Evolutionary conservation across 1,139 yeast genomes (phyloP).

Genomic region (Meyerozyma carpophila): DNA sequence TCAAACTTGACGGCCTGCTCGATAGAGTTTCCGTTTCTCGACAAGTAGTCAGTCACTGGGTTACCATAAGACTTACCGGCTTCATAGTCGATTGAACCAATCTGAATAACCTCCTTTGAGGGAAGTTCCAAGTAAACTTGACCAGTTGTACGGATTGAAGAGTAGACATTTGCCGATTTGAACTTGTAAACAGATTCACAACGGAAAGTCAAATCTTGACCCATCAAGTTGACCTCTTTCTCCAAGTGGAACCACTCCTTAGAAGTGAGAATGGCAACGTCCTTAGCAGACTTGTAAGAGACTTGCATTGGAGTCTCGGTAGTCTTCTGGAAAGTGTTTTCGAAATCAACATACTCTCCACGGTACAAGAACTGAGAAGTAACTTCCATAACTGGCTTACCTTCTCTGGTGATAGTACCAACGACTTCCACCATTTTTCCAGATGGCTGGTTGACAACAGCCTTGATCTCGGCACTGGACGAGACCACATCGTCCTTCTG

Average conservation of each 20-base stretch:
- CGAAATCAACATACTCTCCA: constrained; percentile 82
- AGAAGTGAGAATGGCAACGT: constrained; percentile 86
- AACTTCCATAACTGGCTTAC: constrained; percentile 85
- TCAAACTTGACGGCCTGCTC: constrained; percentile 93
- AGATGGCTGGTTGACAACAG: constrained; percentile 84
- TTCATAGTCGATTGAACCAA: constrained; percentile 83
- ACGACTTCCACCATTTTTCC: constrained; percentile 96
- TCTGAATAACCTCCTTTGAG: constrained; percentile 82
- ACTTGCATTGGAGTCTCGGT: constrained; percentile 86
- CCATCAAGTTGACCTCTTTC: constrained; percentile 62
- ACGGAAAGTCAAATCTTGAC: constrained; percentile 83
- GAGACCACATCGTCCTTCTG: constrained; percentile 83
- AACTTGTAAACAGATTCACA: constrained; percentile 79
- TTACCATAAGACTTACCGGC: constrained; percentile 95
- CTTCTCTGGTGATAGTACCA: constrained; percentile 79
- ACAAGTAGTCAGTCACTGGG: constrained; percentile 91
- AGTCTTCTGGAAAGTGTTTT: constrained; percentile 87
- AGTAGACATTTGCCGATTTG: constrained; percentile 70
- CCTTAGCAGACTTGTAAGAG: constrained; percentile 68
- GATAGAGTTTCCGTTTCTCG: constrained; percentile 86
- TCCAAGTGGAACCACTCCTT: constrained; percentile 97
- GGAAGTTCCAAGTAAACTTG: constrained; percentile 84
- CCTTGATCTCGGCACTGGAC: constrained; percentile 77
- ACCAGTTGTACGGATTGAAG: constrained; percentile 82
- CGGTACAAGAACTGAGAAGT: constrained; percentile 94